Evolutionary conservation across 192 early-diverging fungal species (phyloP), one percentile per base, ranked within the genome.

Genomic region (Helicostylum pulchrum): DNA sequence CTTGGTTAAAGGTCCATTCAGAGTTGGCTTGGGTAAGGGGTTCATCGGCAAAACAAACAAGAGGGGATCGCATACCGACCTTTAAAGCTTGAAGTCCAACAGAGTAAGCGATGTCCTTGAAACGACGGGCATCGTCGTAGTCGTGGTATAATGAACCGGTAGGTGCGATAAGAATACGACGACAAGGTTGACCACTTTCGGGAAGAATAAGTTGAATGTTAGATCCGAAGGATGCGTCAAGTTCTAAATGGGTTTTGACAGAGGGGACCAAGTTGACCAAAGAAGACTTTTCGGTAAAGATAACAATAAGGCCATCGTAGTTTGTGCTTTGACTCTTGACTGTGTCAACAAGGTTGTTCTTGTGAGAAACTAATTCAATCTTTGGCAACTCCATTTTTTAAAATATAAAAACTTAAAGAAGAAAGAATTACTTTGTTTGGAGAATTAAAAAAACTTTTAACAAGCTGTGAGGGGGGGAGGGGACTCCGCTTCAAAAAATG

Each of bases 111-210:
- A 84, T 84, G 61, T 90, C 77, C 53, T 61, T 63, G 57, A 86
- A 87, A 62, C 88, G 85, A 67, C 92, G 83, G 47, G 89, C 89
- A 75, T 94, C 92, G 68, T 94, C 92, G 23, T 87, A 83, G 70
- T 94, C 92, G 58, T 83, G 83, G 57, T 74, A 63, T 5, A 92
- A 66, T 11, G 85, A 81, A 26, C 88, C 91, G 30, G 84, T 90
- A n/a, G 92, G 91, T 6, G 84, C 84, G n/a, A 92, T 65, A 14
- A 94, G 76, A 23, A 91, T 66, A 26, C 90, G 83, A 4, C 78
- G 76, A 47, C 86, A 85, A 30, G 85, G 85, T n/a, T 69, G 60
- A 43, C 62, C 59, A 39, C 78, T 77, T 15, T 72, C 58, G 8
- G 77, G 62, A 26, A 78, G 3, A 9, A 73, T 19, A 4, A 73